phyloP scores from a whole-genome alignment of 176 grass and related monocot species.

The Miscanthus lutarioriparius region DNA sequence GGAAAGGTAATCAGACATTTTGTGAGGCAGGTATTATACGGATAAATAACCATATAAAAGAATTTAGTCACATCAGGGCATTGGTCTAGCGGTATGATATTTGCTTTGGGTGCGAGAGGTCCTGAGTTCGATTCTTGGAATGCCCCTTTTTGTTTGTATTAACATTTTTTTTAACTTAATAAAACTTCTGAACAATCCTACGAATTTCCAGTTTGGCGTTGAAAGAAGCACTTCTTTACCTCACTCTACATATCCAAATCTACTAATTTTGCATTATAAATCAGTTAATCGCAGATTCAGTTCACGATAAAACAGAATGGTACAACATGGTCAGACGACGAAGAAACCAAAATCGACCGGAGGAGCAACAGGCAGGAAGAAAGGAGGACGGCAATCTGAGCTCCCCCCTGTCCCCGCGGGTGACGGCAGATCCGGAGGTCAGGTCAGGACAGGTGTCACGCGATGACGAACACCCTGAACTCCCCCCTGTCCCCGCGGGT shows the following conservation, averaged over 20 bases:
- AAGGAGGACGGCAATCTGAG: not conserved
- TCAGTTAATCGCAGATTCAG: not conserved
- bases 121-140: constrained; percentile 96
- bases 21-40: too few species aligned
- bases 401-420: too few species aligned
- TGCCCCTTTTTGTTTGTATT: constrained; percentile 40
- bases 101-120: constrained; percentile 99
- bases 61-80: constrained; percentile 11
- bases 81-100: constrained; percentile 99
- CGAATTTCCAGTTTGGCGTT: not conserved
- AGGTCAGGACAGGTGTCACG: constrained; percentile 17
- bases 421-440: not conserved
- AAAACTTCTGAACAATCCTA: not conserved
- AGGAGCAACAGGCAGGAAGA: not conserved
- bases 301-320: not conserved
- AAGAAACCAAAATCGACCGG: not conserved
- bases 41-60: too few species aligned
- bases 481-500: constrained; percentile 82
- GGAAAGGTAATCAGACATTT: too few species aligned
- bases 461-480: constrained; percentile 88
- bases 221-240: not conserved
- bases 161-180: too few species aligned
- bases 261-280: not conserved
- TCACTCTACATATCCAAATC: not conserved
- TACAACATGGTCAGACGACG: not conserved